phyloP scores from a whole-genome alignment of 352 stramenopile species.

The Phytophthora aleatoria region DNA sequence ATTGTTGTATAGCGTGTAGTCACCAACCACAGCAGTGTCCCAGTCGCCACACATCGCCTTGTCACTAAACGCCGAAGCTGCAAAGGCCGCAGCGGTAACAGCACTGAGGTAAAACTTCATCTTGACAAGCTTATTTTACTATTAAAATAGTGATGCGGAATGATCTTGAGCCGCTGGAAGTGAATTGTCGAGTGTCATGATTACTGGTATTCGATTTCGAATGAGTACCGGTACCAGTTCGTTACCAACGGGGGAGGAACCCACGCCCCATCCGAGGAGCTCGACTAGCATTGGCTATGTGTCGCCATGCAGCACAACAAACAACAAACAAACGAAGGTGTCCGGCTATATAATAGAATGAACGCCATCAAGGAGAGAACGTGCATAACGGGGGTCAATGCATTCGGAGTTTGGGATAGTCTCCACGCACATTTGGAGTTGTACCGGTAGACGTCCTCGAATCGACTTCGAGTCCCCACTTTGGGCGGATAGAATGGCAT shows the following conservation, averaged over 20 bases:
- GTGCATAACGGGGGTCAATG: not conserved
- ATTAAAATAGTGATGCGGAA: not conserved
- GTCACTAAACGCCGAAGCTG: conserved; percentile 14
- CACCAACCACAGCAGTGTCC: conserved; percentile 29
- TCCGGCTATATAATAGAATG: not conserved
- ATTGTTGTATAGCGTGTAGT: conserved; percentile 50
- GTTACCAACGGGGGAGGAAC: no score
- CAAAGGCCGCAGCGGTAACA: conserved; percentile 3
- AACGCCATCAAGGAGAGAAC: not conserved
- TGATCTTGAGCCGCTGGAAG: not conserved
- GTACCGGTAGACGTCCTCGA: no score
- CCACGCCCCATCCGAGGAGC: not conserved
- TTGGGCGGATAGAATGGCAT: no score
- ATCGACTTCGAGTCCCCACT: no score
- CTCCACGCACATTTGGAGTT: not conserved
- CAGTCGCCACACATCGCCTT: conserved; percentile 41
- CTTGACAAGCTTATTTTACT: not conserved
- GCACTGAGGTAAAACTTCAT: not conserved
- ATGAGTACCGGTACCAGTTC: not conserved
- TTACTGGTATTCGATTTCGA: not conserved
- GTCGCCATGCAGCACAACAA: not conserved
- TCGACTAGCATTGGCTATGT: not conserved
- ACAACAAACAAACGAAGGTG: not conserved
- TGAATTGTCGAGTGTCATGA: not conserved
- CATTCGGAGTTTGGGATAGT: not conserved